Evolutionary conservation across 768 basidiomycete genomes (phyloP), one percentile per base, ranked within the genome.

Genomic region (Phaffia australis): DNA sequence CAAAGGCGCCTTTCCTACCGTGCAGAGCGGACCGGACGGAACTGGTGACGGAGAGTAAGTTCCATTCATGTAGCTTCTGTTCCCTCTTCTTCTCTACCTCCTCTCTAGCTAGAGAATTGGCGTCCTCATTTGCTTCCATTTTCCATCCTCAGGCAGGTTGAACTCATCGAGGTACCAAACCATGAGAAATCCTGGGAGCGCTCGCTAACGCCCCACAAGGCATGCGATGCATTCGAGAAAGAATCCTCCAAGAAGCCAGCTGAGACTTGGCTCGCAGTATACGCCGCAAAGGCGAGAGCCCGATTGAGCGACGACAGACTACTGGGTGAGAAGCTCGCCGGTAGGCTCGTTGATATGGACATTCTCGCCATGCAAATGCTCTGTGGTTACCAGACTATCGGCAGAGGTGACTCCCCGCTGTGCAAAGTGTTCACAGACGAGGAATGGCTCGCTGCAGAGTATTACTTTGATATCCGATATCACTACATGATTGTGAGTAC

Each of bases 291-390:
- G 46, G 70, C 76, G 32, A 71, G 73, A 19, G 71, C 71, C 1
- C 52, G 77, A 52, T 61, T 76, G 1, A 51, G 51, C 6, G 47
- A 51, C 1, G 35, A 42, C 32, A 64, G 25, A 66, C 74, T 54
- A 71, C 71, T 21, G 65, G 71, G 54, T 29, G 52, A 62, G 23
- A 21, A 48, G 3, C 65, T 77, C 42, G 71, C 69, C 21, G 65
- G 68, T n/a, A 66, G 72, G 56, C 56, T 77, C 55, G 64, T 68
- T 47, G 73, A 76, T 60, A 71, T 73, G 69, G 77, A 78, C 69
- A 70, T 78, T 32, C 71, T 78, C 42, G 76, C 72, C 25, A 78
- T 78, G 77, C 72, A 74, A 64, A 76, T 76, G 75, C 71, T 77
- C 11, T 74, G 76, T 64, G 76, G 76, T 5, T 77, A 77, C 72